phyloP scores from a whole-genome alignment of 148 eudicot genomes.

The Salicornia ramosissima region DNA sequence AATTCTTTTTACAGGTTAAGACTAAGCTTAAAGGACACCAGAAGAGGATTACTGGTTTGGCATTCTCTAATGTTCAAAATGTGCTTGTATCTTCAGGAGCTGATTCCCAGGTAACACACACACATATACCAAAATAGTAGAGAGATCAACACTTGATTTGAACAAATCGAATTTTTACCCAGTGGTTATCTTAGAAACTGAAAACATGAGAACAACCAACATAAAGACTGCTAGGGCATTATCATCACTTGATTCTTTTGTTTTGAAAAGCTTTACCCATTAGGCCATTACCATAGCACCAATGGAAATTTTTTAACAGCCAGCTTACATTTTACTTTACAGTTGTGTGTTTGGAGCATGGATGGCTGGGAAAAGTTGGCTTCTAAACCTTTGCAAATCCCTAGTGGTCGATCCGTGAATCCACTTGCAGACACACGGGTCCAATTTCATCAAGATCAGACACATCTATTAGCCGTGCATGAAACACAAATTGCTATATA shows the following conservation, averaged over 20 bases:
- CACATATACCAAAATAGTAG: no score
- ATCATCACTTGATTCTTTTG: neutral
- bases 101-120: conserved; percentile 80
- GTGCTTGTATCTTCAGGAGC: conserved; percentile 85
- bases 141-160: no score
- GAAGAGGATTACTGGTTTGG: conserved; percentile 75
- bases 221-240: no score
- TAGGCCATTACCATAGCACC: no score
- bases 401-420: conserved; percentile 49
- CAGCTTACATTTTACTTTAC: conserved; percentile 20
- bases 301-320: neutral
- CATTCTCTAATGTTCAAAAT: conserved; percentile 61
- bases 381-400: conserved; percentile 51
- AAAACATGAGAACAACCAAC: no score
- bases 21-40: conserved; percentile 73
- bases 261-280: neutral
- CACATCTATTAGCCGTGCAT: conserved; percentile 72
- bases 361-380: conserved; percentile 73
- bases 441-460: conserved; percentile 89
- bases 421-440: conserved; percentile 76
- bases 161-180: no score
- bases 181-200: no score
- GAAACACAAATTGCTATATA: conserved; percentile 89
- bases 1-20: conserved; percentile 44
- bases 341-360: conserved; percentile 88